Percentiles rank a stretch among this genome's conserved stretches.
These are phyloP conservation scores for Heliamphora exappendiculata DNA, from an alignment of 148 eudicot genomes.

Conservation along the genomic window DNA sequence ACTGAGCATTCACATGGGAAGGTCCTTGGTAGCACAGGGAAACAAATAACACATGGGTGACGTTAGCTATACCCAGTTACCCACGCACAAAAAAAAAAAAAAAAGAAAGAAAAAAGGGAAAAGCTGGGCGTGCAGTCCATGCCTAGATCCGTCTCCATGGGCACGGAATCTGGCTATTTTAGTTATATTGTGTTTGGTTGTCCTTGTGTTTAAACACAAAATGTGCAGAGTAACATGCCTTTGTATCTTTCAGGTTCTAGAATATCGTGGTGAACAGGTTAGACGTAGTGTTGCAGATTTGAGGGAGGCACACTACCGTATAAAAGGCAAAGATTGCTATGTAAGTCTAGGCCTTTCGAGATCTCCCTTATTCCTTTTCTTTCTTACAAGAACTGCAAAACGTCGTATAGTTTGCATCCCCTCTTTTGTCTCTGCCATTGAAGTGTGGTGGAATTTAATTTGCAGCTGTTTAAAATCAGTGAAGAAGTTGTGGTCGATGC, in stretches of 20 bases:
- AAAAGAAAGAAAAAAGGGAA: too few species aligned
- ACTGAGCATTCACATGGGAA: too few species aligned
- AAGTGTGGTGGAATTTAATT: slow-evolving; percentile 9
- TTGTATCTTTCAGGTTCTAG: slow-evolving; percentile 29
- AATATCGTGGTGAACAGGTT: slow-evolving; percentile 98
- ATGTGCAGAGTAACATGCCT: not conserved
- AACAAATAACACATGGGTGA: too few species aligned
- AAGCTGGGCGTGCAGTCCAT: too few species aligned
- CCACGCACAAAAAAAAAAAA: too few species aligned
- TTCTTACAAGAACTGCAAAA: not conserved
- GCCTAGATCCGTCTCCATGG: too few species aligned
- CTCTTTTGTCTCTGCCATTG: not conserved
- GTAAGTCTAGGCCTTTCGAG: slow-evolving; percentile 38
- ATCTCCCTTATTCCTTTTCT: not conserved
- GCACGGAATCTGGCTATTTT: not conserved
- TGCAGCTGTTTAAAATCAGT: slow-evolving; percentile 93
- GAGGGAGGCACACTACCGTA: slow-evolving; percentile 77
- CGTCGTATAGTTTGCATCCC: not conserved
- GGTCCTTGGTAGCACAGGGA: too few species aligned
- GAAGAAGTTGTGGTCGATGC: slow-evolving; percentile 98
- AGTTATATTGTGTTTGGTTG: not conserved
- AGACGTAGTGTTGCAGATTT: slow-evolving; percentile 94
- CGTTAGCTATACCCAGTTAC: too few species aligned
- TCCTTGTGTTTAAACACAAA: not conserved
- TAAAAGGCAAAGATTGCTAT: slow-evolving; percentile 95